Conservation (phyloP, 768 basidiomycete species). For the Mycena latifolia region DNA sequence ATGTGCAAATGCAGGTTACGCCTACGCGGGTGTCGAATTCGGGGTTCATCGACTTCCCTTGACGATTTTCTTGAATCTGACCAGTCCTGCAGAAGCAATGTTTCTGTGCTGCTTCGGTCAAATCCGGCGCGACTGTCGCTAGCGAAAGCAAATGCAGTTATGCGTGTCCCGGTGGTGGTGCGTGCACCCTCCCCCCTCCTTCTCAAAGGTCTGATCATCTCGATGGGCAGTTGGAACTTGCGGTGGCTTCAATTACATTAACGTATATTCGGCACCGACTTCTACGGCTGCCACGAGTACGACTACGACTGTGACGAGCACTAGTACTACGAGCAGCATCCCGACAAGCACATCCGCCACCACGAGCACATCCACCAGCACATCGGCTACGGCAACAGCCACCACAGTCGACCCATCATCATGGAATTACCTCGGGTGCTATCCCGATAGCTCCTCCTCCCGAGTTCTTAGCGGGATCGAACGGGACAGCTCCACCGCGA, state of each 20-base stretch:
- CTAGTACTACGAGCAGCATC: too few relatives aligned
- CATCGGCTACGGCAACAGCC: too few relatives aligned
- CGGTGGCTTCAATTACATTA: too few relatives aligned
- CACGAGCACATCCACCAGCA: too few relatives aligned
- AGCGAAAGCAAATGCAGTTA: neutral
- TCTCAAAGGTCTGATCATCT: too few relatives aligned
- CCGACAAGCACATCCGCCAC: too few relatives aligned
- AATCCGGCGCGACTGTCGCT: neutral
- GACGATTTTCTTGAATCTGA: neutral
- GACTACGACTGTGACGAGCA: too few relatives aligned
- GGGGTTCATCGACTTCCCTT: neutral
- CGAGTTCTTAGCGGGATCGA: neutral
- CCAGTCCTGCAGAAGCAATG: conserved; percentile 1
- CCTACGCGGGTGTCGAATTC: neutral
- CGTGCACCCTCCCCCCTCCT: neutral
- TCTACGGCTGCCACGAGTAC: too few relatives aligned
- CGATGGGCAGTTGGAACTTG: too few relatives aligned
- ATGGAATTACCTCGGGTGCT: too few relatives aligned
- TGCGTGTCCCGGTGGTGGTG: conserved; percentile 10
- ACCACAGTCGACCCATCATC: too few relatives aligned
- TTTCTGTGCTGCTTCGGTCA: conserved; percentile 11
- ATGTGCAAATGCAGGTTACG: neutral
- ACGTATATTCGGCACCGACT: too few relatives aligned
- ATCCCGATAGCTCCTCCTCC: neutral
- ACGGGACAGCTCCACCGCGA: neutral